These are phyloP conservation scores for Lactarius evosmus DNA, from an alignment of 768 basidiomycete species.

Conservation along the genomic window DNA sequence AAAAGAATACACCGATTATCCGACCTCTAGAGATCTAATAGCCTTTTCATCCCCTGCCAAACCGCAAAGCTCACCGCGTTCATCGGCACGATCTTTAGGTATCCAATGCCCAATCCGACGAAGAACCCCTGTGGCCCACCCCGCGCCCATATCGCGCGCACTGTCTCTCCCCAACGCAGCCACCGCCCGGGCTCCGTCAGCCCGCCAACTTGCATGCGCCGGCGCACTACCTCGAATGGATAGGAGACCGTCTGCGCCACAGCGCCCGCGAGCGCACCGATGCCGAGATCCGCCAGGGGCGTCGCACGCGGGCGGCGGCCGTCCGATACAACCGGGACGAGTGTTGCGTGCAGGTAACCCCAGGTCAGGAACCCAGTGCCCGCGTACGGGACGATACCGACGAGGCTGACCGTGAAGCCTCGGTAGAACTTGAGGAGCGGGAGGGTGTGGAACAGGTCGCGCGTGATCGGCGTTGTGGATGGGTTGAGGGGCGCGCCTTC, in stretches of 20 bases:
- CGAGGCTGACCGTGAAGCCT: constrained; percentile 89
- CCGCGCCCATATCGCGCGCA: constrained; percentile 56
- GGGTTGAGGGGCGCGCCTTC: constrained; percentile 46
- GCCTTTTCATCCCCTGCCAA: constrained; percentile 79
- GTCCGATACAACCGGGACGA: constrained; percentile 46
- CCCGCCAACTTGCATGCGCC: constrained; percentile 95
- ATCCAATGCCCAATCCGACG: constrained; percentile 87
- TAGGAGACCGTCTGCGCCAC: constrained; percentile 88
- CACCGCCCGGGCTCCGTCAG: constrained; percentile 72
- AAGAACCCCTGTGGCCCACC: constrained; percentile 89
- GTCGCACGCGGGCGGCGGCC: constrained; percentile 32
- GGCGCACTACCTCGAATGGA: constrained; percentile 88
- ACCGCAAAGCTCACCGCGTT: constrained; percentile 87
- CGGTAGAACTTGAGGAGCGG: constrained; percentile 91
- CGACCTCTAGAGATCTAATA: constrained; percentile 37
- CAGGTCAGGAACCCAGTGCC: constrained; percentile 93
- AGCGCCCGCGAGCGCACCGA: constrained; percentile 84
- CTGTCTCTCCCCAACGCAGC: constrained; percentile 78
- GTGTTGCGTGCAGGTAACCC: constrained; percentile 66
- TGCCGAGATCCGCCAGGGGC: constrained; percentile 64
- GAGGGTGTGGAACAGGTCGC: constrained; percentile 51
- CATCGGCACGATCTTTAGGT: constrained; percentile 94
- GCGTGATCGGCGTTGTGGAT: constrained; percentile 29
- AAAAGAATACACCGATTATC: neutral
- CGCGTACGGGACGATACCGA: constrained; percentile 94